Base-by-base conservation (phyloP, 2,329 filamentous ascomycete species). In the Fusarium brachygibbosum region DNA sequence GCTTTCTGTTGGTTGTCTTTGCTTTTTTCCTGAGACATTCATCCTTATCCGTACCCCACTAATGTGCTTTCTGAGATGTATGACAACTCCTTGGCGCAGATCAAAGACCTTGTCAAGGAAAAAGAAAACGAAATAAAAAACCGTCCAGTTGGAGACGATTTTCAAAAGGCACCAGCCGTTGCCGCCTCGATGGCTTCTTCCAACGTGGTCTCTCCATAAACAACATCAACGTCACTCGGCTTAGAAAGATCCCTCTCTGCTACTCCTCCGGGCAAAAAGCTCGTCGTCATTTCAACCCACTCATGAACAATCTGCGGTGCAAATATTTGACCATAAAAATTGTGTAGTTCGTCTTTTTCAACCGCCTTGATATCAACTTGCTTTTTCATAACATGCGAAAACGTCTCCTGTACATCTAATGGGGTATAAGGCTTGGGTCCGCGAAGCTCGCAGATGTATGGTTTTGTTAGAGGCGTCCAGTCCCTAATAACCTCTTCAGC, bases 281-380 rank as follows among this genome's bases (percentile, higher is more conserved):
- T 69, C 45, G n/a, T 58, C 0, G 73, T 46, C 77, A 78, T 78
- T 42, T 79, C 77, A 16, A 76, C 75, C 71, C 74, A 78, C 4
- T 72, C 64, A 4, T 62, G 48, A 3, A 75, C 70, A 3, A 74
- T 64, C n/a, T 65, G 42, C 0, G 69, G 61, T 10, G 75, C 73
- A 34, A 78, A 74, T 1, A 76, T 23, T 74, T 64, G 23, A 25
- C 23, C 23, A 25, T 5, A 25, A 6, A 25, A 25, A 25, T 25
- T 6, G 4, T 25, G 23, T 6, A 25, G 23, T 25, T 25, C 23
- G 23, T 6, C 23, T 25, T 25, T 25, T 25, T 25, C 23, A 25
- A 25, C 23, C 23, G 23, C 23, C 23, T 25, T 25, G 23, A 25
- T 25, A 25, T 25, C 23, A 6, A 25, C 23, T 6, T 25, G 23